Evolutionary conservation across 2,329 filamentous ascomycete genomes (phyloP).

Genomic region (Neospermospora avenae): DNA sequence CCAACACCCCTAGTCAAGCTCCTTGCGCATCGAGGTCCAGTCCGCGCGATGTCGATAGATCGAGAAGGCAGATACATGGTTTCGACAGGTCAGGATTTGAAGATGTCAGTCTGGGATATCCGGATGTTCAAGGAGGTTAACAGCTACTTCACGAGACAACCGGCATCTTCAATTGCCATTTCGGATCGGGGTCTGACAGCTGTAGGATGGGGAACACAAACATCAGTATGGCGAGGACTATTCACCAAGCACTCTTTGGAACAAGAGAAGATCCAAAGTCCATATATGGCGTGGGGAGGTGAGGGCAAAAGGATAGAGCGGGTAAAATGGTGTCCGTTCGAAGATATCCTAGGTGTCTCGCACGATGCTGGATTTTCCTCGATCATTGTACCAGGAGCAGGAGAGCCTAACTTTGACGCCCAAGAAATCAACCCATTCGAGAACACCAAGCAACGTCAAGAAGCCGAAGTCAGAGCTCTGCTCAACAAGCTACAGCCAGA

Average conservation of each 20-base stretch:
- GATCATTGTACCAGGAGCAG: constrained; percentile 88
- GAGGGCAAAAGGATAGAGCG: constrained; percentile 79
- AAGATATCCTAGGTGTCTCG: constrained; percentile 84
- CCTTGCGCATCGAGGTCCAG: constrained; percentile 83
- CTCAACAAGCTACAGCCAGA: constrained; percentile 94
- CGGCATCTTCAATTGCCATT: constrained; percentile 79
- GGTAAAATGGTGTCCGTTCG: constrained; percentile 88
- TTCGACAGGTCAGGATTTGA: constrained; percentile 81
- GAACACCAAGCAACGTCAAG: constrained; percentile 86
- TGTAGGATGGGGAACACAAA: constrained; percentile 85
- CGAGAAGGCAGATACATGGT: constrained; percentile 95
- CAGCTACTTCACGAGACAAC: constrained; percentile 79
- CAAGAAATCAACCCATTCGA: constrained; percentile 95
- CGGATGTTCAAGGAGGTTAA: constrained; percentile 91
- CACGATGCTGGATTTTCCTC: constrained; percentile 86
- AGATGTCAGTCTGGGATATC: constrained; percentile 95
- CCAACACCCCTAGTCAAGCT: constrained; percentile 86
- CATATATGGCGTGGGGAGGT: constrained; percentile 91
- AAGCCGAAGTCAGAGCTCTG: constrained; percentile 82
- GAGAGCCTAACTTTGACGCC: constrained; percentile 94
- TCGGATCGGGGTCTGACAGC: constrained; percentile 86
- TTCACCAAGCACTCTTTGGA: constrained; percentile 70
- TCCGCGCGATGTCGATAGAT: constrained; percentile 81
- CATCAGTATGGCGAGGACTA: constrained; percentile 86
- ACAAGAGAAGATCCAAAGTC: constrained; percentile 77